Evolutionary conservation across 345 rosid species (phyloP).

Genomic region (Clausena lansium): DNA sequence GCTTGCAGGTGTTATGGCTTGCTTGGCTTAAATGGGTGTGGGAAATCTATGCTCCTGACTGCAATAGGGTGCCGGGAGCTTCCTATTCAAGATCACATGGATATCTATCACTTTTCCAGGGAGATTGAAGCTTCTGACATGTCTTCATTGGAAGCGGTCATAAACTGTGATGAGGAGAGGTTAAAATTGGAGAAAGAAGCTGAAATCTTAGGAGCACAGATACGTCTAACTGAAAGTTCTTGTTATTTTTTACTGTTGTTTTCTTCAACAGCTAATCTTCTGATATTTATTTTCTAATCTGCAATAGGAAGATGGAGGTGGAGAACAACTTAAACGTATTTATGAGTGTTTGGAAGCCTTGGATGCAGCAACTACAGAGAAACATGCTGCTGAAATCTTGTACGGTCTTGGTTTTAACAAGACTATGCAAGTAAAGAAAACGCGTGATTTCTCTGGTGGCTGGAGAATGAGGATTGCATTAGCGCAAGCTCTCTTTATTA

Average conservation of each 20-base stretch:
- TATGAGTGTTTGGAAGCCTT: constrained; percentile 92
- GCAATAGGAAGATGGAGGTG: constrained; percentile 90
- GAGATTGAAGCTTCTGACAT: constrained; percentile 98
- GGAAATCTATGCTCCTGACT: constrained; percentile 88
- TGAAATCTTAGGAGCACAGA: constrained; percentile 72
- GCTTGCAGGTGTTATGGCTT: constrained; percentile 85
- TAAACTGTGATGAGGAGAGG: constrained; percentile 95
- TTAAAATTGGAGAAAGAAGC: constrained; percentile 86
- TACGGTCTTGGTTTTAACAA: constrained; percentile 94
- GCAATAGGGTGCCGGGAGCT: constrained; percentile 86
- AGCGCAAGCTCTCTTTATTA: constrained; percentile 91
- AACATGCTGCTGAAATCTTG: constrained; percentile 96
- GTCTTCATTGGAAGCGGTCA: constrained; percentile 87
- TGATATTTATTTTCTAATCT: neutral
- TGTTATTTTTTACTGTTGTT: neutral
- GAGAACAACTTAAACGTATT: constrained; percentile 82
- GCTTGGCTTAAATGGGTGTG: constrained; percentile 97
- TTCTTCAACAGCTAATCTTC: neutral
- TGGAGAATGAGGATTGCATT: constrained; percentile 99
- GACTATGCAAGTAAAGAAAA: constrained; percentile 89
- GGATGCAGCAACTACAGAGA: constrained; percentile 97
- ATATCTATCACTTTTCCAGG: constrained; percentile 78
- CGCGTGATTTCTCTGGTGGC: constrained; percentile 96
- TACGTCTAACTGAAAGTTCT: constrained; percentile 13
- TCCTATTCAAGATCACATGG: constrained; percentile 97